Conservation (phyloP, 2,329 filamentous ascomycete genomes). For the Penicillium nordicum region DNA sequence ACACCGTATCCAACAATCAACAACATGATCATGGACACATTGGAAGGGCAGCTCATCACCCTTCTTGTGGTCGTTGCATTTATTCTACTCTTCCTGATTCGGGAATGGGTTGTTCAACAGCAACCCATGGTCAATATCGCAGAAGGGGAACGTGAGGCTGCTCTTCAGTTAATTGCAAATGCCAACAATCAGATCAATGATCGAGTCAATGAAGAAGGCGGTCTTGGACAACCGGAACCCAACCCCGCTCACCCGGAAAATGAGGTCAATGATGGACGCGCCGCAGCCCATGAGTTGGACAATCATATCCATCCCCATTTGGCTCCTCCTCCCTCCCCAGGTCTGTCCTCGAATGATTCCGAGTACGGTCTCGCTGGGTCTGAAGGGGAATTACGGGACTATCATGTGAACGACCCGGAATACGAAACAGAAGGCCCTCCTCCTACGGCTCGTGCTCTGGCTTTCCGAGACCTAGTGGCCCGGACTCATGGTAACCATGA, state of each 20-base stretch:
- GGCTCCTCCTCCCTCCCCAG: slow-evolving; percentile 14
- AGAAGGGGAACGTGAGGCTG: slow-evolving; percentile 51
- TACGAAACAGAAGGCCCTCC: neutral
- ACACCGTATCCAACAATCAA: slow-evolving; percentile 72
- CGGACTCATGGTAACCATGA: slow-evolving; percentile 59
- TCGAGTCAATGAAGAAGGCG: slow-evolving; percentile 24
- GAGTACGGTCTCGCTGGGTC: slow-evolving; percentile 15
- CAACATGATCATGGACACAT: slow-evolving; percentile 71
- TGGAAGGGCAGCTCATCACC: slow-evolving; percentile 94
- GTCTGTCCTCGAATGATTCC: slow-evolving; percentile 16
- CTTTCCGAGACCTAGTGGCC: slow-evolving; percentile 56
- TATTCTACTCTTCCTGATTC: slow-evolving; percentile 92
- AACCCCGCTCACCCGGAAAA: slow-evolving; percentile 8
- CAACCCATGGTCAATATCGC: slow-evolving; percentile 88
- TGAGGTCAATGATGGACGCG: slow-evolving; percentile 4
- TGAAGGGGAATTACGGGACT: slow-evolving; percentile 1
- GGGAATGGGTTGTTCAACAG: slow-evolving; percentile 97
- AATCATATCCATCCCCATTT: slow-evolving; percentile 3
- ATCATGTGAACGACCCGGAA: neutral
- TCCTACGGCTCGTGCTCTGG: slow-evolving; percentile 38
- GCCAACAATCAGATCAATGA: slow-evolving; percentile 20
- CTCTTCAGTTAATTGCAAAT: slow-evolving; percentile 45
- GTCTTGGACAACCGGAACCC: slow-evolving; percentile 11
- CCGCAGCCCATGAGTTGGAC: slow-evolving; percentile 7
- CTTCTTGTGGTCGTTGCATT: slow-evolving; percentile 87